phyloP scores from a whole-genome alignment of 2,329 filamentous ascomycete species.

The Malbranchea zuffiana region DNA sequence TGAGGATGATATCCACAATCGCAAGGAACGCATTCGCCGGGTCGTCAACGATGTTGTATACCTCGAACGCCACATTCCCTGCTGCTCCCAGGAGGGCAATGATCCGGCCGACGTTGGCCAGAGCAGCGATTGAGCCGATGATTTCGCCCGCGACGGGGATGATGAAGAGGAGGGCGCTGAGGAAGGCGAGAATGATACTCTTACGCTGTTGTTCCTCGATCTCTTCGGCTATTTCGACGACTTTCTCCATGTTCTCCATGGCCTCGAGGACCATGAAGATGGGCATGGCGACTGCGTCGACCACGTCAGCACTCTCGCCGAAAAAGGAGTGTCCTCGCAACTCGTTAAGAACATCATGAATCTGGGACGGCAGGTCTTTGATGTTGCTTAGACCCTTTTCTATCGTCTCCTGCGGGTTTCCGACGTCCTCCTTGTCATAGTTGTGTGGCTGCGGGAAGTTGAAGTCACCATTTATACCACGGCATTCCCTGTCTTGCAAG shows the following conservation, averaged over 20 bases:
- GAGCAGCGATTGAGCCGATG: background rate
- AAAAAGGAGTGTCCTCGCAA: too few species aligned
- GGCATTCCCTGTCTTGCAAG: background rate
- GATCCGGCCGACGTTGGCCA: conserved; percentile 2
- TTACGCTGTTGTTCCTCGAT: conserved; percentile 2
- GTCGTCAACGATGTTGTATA: conserved; percentile 6
- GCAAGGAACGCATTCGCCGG: conserved; percentile 3
- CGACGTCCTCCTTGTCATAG: background rate
- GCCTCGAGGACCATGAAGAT: conserved; percentile 1
- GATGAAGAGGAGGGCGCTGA: conserved; percentile 6
- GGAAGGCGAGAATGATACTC: conserved; percentile 1
- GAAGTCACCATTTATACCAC: background rate
- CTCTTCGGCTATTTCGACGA: conserved; percentile 1
- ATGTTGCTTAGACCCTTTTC: background rate
- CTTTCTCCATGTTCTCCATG: conserved; percentile 1
- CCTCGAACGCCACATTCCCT: conserved; percentile 4
- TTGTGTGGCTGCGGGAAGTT: background rate
- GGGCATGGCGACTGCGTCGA: background rate
- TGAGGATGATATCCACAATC: conserved; percentile 5
- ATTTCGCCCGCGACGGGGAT: conserved; percentile 5
- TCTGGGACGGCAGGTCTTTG: too few species aligned
- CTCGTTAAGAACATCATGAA: too few species aligned
- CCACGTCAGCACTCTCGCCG: background rate
- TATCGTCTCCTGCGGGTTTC: background rate
- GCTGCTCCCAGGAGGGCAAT: background rate